A percentile compares a stretch with the other conserved stretches of the same genome.
Evolutionary conservation across 805 yeast genomes (phyloP).

Genomic region (Myxozyma neglecta): DNA sequence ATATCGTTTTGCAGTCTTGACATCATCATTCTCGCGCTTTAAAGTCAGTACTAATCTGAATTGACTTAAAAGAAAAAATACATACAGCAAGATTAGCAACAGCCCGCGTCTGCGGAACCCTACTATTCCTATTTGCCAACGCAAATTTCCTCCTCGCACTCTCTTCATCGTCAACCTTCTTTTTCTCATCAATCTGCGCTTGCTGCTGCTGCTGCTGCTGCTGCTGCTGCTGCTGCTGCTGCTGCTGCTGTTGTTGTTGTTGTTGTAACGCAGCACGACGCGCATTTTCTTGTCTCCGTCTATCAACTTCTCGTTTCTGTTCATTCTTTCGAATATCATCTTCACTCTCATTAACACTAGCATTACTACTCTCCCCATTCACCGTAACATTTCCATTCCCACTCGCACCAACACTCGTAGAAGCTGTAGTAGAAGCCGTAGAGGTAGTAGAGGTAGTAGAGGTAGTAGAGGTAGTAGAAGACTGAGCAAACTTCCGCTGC

Average conservation of each 20-base stretch:
- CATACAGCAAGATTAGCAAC: conserved; percentile 12
- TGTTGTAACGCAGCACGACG: conserved; percentile 21
- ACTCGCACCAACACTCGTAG: no score
- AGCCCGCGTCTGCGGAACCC: conserved; percentile 17
- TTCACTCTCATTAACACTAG: background rate
- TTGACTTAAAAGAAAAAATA: background rate
- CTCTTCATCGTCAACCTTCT: conserved; percentile 15
- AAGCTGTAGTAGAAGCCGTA: no score
- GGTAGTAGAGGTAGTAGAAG: conserved; percentile 6
- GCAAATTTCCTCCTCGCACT: conserved; percentile 14
- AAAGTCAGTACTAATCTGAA: background rate
- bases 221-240: no score
- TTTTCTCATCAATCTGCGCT: conserved; percentile 10
- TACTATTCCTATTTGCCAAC: conserved; percentile 13
- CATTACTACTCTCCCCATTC: background rate
- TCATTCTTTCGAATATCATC: conserved; percentile 21
- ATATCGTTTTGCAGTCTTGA: background rate
- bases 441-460: background rate
- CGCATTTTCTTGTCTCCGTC: conserved; percentile 28
- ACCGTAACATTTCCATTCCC: background rate
- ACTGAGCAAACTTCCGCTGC: conserved; percentile 30
- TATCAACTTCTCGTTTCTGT: conserved; percentile 25
- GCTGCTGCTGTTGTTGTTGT: background rate
- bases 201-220: no score
- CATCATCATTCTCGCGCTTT: background rate